These are phyloP conservation scores for Leccinum pachyderme DNA, from an alignment of 1,284 basidiomycete genomes.

Conservation along the genomic window DNA sequence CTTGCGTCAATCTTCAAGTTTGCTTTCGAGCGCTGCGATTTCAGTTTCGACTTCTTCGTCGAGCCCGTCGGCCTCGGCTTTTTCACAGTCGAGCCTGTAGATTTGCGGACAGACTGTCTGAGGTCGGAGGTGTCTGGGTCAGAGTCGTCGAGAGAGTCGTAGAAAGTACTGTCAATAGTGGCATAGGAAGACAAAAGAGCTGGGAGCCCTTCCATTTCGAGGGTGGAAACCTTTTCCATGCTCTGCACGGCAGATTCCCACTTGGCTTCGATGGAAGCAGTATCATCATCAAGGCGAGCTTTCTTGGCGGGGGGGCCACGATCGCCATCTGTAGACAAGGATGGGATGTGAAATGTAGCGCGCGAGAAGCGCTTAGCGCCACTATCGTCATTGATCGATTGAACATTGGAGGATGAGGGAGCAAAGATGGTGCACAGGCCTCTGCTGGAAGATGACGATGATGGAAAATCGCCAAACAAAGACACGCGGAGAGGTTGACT, in stretches of 20 bases:
- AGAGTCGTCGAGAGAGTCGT: conserved; percentile 26
- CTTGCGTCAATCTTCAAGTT: conserved; percentile 9
- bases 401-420: conserved; percentile 22
- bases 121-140: conserved; percentile 22
- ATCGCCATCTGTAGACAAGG: conserved; percentile 22
- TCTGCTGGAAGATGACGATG: conserved; percentile 23
- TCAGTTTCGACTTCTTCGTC: conserved; percentile 18
- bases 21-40: conserved; percentile 17
- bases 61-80: conserved; percentile 11
- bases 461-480: conserved; percentile 31
- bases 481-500: conserved; percentile 31
- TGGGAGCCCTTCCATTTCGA: conserved; percentile 44
- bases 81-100: not conserved
- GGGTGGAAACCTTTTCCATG: conserved; percentile 34
- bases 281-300: conserved; percentile 32
- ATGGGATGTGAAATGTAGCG: conserved; percentile 26
- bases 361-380: conserved; percentile 28
- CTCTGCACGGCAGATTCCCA: conserved; percentile 44
- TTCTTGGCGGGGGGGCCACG: conserved; percentile 41
- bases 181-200: conserved; percentile 37
- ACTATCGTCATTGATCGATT: conserved; percentile 18
- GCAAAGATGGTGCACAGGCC: conserved; percentile 28
- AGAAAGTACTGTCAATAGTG: conserved; percentile 20
- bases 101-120: conserved; percentile 3
- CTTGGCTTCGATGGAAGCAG: conserved; percentile 14